Evolutionary conservation across 495 filamentous ascomycete species (phyloP).

Genomic region (Pseudomonodictys pantanalensis): DNA sequence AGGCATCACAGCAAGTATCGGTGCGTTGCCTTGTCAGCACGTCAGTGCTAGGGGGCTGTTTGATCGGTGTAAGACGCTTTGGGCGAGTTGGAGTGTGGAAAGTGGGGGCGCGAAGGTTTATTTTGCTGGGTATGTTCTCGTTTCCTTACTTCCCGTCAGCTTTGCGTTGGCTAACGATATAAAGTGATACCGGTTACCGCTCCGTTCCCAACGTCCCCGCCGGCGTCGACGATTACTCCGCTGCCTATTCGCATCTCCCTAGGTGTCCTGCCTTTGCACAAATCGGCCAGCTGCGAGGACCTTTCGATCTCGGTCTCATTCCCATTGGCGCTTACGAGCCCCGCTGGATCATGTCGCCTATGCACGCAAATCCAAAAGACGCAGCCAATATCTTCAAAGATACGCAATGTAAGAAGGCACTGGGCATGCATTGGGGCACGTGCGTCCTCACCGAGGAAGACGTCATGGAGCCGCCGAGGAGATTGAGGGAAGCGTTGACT

Average conservation of each 20-base stretch:
- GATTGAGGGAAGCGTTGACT: slow-evolving; percentile 73
- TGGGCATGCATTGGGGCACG: slow-evolving; percentile 91
- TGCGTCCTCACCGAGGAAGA: slow-evolving; percentile 89
- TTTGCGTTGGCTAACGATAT: not conserved
- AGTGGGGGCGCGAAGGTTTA: slow-evolving; percentile 72
- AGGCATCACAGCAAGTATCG: slow-evolving; percentile 69
- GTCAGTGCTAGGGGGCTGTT: slow-evolving; percentile 63
- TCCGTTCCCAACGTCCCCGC: slow-evolving; percentile 65
- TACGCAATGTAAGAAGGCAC: slow-evolving; percentile 74
- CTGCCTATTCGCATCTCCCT: slow-evolving; percentile 69
- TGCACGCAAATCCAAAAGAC: slow-evolving; percentile 89
- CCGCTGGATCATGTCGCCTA: slow-evolving; percentile 54
- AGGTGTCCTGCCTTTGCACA: slow-evolving; percentile 83
- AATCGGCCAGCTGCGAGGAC: slow-evolving; percentile 76
- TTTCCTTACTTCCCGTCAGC: too few relatives aligned
- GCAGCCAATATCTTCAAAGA: slow-evolving; percentile 87
- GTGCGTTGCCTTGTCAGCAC: slow-evolving; percentile 86
- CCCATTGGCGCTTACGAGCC: slow-evolving; percentile 93
- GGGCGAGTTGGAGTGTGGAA: slow-evolving; percentile 80
- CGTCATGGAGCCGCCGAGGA: slow-evolving; percentile 74
- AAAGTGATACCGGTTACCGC: slow-evolving; percentile 71
- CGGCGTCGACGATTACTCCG: slow-evolving; percentile 68
- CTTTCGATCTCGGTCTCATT: slow-evolving; percentile 90
- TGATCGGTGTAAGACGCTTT: slow-evolving; percentile 74
- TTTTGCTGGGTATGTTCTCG: slow-evolving; percentile 57